Evolutionary conservation across 345 rosid species (phyloP), one percentile per base, ranked within the genome.

Genomic region (Geranium brycei): DNA sequence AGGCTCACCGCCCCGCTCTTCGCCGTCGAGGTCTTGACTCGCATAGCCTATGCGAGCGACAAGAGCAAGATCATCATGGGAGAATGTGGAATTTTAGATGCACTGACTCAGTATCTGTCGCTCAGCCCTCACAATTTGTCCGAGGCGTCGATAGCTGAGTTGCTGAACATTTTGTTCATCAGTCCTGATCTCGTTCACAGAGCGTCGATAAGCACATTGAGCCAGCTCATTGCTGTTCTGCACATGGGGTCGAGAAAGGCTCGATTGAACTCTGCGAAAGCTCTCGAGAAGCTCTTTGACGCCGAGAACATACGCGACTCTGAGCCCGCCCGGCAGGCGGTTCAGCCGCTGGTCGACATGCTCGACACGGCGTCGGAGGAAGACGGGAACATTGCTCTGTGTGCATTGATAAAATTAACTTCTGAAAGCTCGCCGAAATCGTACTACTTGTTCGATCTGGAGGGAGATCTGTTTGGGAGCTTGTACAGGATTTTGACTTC

Each of bases 81-180:
- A 64, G 97, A 91, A 80, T 87, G 90, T 72, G 97, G 97, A 76
- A 96, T 90, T 67, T 71, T 91, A 15, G 97, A 91, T 75, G 95
- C 96, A 62, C 75, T 91, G 60, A 77, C 96, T 4, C 85, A 79
- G 72, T 88, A 84, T 74, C 79, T 91, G 59, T 88, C 97, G 59
- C 75, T 77, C 75, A 80, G 91, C 76, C 91, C 96, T 66, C 89
- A 82, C 70, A 95, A 91, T 79, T 82, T 89, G 56, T 87, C 85
- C 5, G 97, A 88, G 78, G 84, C 82, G 62, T 61, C 83, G 31
- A 81, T 87, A 80, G 66, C 85, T 63, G 95, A 91, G 68, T 71
- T 91, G 62, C 73, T 91, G 65, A 79, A 91, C 61, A 80, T 87
- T 60, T 67, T 91, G 59, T 91, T 81, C 76, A 85, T 81, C 72